These are phyloP conservation scores for Paraconiothyrium sp. DNA, from an alignment of 2,329 filamentous ascomycete species.

Conservation along the genomic window DNA sequence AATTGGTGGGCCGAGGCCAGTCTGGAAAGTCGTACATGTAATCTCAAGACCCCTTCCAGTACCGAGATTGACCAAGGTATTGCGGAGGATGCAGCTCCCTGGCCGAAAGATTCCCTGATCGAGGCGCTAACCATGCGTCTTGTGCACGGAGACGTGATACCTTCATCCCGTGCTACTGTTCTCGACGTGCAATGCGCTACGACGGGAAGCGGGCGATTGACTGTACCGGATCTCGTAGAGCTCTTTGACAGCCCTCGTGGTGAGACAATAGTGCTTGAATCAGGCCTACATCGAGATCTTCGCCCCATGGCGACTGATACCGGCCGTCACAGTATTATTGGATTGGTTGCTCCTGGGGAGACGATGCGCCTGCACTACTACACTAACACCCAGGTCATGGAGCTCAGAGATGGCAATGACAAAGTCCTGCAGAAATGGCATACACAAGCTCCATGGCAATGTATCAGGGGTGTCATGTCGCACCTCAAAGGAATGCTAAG, in stretches of 20 bases:
- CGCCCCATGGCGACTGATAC: conserved; percentile 56
- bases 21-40: conserved; percentile 58
- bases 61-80: conserved; percentile 13
- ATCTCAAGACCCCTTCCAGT: conserved; percentile 21
- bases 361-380: conserved; percentile 55
- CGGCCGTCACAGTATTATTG: conserved; percentile 79
- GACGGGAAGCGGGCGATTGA: conserved; percentile 45
- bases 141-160: conserved; percentile 37
- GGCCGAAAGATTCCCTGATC: conserved; percentile 21
- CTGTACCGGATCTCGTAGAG: conserved; percentile 50
- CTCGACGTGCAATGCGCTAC: conserved; percentile 45
- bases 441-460: conserved; percentile 50
- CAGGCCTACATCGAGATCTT: conserved; percentile 53
- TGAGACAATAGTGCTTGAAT: conserved; percentile 59
- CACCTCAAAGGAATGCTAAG: conserved; percentile 37
- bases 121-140: conserved; percentile 38
- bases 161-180: conserved; percentile 35
- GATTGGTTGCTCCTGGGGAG: conserved; percentile 65
- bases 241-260: conserved; percentile 41
- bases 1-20: conserved; percentile 79
- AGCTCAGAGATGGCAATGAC: conserved; percentile 41
- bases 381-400: conserved; percentile 33
- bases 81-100: background rate
- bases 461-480: conserved; percentile 52
- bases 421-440: conserved; percentile 37